Conservation (phyloP, 1,139 yeast genomes). For the Candida frijolesensis region DNA sequence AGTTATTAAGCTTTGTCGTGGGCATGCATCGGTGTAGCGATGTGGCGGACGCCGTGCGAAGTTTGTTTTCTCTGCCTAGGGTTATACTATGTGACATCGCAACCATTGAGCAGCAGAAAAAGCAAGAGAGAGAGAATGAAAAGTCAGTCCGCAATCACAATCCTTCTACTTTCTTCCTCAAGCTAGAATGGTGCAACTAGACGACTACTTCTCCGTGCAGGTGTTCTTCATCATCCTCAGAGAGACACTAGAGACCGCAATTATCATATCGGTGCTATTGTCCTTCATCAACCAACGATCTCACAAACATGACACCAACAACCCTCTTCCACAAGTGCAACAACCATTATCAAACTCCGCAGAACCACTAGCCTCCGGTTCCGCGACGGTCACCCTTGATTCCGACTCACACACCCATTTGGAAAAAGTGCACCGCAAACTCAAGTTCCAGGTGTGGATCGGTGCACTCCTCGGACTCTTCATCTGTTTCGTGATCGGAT, state of each 20-base stretch:
- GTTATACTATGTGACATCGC: too few species aligned
- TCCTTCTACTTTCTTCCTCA: slow-evolving; percentile 2
- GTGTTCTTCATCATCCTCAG: slow-evolving; percentile 86
- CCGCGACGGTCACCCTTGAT: neutral
- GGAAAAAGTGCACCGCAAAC: slow-evolving; percentile 23
- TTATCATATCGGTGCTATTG: slow-evolving; percentile 79
- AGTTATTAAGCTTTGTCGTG: too few species aligned
- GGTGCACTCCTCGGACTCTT: slow-evolving; percentile 76
- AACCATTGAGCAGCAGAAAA: too few species aligned
- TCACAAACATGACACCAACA: slow-evolving; percentile 8
- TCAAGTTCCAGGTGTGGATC: slow-evolving; percentile 77
- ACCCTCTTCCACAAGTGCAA: neutral
- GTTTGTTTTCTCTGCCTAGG: too few species aligned
- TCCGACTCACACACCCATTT: slow-evolving; percentile 10
- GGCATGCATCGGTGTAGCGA: too few species aligned
- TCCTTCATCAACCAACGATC: slow-evolving; percentile 74
- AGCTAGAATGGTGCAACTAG: slow-evolving; percentile 35
- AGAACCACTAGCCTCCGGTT: neutral
- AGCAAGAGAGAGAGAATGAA: too few species aligned
- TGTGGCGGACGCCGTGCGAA: too few species aligned
- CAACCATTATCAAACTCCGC: slow-evolving; percentile 2
- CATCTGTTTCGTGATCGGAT: slow-evolving; percentile 77
- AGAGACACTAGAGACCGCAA: slow-evolving; percentile 86
- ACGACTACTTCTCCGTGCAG: slow-evolving; percentile 66
- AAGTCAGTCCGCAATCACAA: too few species aligned